A percentile compares a stretch with the other conserved stretches of the same genome.
Conservation (phyloP, 163 green algal genomes). For the Coccomyxa subellipsoidea region DNA sequence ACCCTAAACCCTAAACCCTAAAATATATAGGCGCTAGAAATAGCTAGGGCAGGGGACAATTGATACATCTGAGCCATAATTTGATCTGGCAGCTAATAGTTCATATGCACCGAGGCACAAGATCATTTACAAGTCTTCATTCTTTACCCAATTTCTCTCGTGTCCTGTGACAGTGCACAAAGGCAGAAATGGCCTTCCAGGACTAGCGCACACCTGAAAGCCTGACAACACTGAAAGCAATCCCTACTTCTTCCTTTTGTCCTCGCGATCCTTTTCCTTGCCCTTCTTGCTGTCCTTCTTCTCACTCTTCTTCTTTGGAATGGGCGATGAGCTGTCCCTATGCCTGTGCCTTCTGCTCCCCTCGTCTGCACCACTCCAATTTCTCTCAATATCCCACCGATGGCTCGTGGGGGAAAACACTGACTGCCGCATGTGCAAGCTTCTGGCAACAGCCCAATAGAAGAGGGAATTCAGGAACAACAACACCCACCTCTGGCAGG, state of each 20-base stretch:
- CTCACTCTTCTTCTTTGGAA: background rate
- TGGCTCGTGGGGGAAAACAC: background rate
- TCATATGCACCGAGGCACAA: too few species aligned
- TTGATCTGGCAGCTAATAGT: too few species aligned
- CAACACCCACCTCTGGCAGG: background rate
- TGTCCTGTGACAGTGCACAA: too few species aligned
- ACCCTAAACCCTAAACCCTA: too few species aligned
- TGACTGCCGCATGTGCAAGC: background rate
- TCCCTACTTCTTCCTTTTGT: background rate
- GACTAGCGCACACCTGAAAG: too few species aligned
- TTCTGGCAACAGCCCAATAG: background rate
- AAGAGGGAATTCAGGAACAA: background rate
- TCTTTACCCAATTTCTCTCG: too few species aligned
- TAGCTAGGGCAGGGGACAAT: too few species aligned
- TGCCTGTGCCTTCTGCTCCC: background rate
- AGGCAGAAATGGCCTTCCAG: too few species aligned
- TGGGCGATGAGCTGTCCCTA: background rate
- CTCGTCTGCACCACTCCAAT: background rate
- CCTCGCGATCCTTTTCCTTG: background rate
- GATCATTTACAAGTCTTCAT: too few species aligned
- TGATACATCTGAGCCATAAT: too few species aligned
- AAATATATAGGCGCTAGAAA: too few species aligned
- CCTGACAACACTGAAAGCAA: too few species aligned
- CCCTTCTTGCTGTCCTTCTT: background rate
- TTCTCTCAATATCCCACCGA: background rate